phyloP scores from a whole-genome alignment of 108 stramenopile species.

The Nitzschia palea region DNA sequence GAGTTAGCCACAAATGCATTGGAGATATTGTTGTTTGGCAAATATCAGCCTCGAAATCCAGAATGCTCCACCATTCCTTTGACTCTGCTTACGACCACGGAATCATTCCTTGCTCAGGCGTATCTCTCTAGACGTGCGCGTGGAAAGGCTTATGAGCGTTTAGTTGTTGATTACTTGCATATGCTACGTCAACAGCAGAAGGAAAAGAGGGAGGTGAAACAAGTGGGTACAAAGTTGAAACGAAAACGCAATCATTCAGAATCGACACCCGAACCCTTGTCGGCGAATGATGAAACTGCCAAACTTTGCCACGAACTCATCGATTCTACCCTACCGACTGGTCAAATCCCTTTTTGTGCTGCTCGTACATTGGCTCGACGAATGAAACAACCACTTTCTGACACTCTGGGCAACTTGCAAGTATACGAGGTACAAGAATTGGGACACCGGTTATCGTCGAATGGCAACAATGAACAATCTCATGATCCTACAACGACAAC shows the following conservation, averaged over 20 bases:
- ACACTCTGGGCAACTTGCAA: slow-evolving; percentile 31
- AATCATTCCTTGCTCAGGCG: slow-evolving; percentile 14
- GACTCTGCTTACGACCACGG: not conserved
- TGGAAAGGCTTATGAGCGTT: slow-evolving; percentile 79
- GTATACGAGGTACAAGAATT: slow-evolving; percentile 48
- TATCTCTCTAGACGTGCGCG: slow-evolving; percentile 65
- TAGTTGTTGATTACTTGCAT: slow-evolving; percentile 73
- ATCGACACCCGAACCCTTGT: slow-evolving; percentile 10
- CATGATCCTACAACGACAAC: too few relatives aligned
- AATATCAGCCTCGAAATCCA: not conserved
- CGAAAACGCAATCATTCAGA: slow-evolving; percentile 13
- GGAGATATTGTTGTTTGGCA: slow-evolving; percentile 48
- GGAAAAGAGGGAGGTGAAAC: not conserved
- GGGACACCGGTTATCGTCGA: slow-evolving; percentile 46
- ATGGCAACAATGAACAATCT: not conserved
- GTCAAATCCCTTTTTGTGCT: slow-evolving; percentile 68
- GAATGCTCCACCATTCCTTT: not conserved
- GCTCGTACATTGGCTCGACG: slow-evolving; percentile 64
- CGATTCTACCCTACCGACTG: slow-evolving; percentile 6
- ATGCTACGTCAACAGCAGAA: slow-evolving; percentile 30
- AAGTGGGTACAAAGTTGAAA: slow-evolving; percentile 10
- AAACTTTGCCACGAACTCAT: slow-evolving; percentile 22
- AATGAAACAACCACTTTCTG: slow-evolving; percentile 54
- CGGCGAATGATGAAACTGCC: slow-evolving; percentile 11
- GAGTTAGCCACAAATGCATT: slow-evolving; percentile 44